Base-by-base conservation (phyloP, 1,284 basidiomycete species). In the Microbotryum lychnidis-dioicae region DNA sequence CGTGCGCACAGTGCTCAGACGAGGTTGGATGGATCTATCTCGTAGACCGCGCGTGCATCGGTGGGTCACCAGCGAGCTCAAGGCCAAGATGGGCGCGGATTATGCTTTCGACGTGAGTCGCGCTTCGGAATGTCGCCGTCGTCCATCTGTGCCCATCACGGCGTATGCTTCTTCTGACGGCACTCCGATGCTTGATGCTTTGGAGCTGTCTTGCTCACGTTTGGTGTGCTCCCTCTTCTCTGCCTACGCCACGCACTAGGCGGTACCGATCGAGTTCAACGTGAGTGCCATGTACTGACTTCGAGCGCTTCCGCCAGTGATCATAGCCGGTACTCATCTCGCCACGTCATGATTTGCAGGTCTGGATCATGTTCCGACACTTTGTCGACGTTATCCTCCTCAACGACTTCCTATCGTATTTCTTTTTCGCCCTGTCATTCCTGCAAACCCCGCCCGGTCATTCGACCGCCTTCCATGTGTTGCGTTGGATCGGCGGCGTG, bases 331-430 rank as follows among this genome's bases (percentile, higher is more conserved):
- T 64, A 70, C 55, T 73, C 74, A 23, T 56, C 71, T 12, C 16
- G 12, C 37, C 37, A 16, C 37, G 16, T 42, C 37, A 6, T 29
- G 70, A 71, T 50, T 72, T 69, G 60, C 74, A 76, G 61, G 71
- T 87, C 3, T 94, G 91, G 91, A 79, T 94, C n/a, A 79, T 92
- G 49, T 93, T 91, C 75, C 84, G 91, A 57, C 89, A 91, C 75
- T 80, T 87, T 21, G 94, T 98, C 37, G 94, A 98, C 74, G 84
- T 97, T 49, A 97, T 98, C 71, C 81, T 98, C 45, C 82, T 97
- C 70, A 98, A 98, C 75, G 92, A 97, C 75, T 98, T 98, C 74
- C 75, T 94, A 62, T 87, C 94, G 1, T 98, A 97, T 75, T 89
- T 87, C 76, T 84, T 96, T 80, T 97, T 97, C 74, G 91, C 93